Conservation (phyloP, 345 rosid species). For the Aquilaria yunnanensis region DNA sequence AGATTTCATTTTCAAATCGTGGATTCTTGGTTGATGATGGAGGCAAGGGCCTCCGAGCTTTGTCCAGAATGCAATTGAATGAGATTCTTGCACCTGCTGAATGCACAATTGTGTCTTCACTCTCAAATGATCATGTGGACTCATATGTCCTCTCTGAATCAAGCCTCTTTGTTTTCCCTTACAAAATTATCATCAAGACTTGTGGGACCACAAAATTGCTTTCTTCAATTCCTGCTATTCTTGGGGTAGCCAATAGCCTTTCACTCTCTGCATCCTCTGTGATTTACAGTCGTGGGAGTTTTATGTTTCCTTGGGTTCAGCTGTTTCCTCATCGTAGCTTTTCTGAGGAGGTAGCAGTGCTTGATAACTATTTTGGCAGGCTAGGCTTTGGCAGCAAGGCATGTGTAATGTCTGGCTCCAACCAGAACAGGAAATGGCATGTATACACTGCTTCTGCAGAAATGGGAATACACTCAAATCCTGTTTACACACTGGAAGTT, state of each 20-base stretch:
- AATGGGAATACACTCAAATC: background rate
- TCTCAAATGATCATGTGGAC: constrained; percentile 29
- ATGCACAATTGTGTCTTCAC: constrained; percentile 37
- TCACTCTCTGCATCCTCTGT: constrained; percentile 26
- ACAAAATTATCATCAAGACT: constrained; percentile 37
- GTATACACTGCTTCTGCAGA: constrained; percentile 29
- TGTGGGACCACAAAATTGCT: constrained; percentile 43
- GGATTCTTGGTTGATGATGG: constrained; percentile 27
- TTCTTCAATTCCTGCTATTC: constrained; percentile 35
- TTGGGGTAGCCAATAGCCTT: constrained; percentile 23
- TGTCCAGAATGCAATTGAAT: constrained; percentile 29
- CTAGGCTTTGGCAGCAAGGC: constrained; percentile 25
- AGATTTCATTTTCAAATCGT: constrained; percentile 28
- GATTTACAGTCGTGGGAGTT: constrained; percentile 42
- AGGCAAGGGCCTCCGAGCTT: constrained; percentile 29
- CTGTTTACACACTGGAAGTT: constrained; percentile 31
- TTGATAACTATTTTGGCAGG: constrained; percentile 28
- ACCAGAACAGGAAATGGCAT: constrained; percentile 28
- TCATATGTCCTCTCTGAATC: constrained; percentile 45
- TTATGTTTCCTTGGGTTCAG: constrained; percentile 35
- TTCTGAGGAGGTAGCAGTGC: constrained; percentile 33
- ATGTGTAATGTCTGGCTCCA: constrained; percentile 20
- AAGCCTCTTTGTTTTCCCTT: constrained; percentile 38
- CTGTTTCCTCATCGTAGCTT: constrained; percentile 35
- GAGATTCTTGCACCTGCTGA: constrained; percentile 33